Evolutionary conservation across 139 green algal genomes (phyloP).

Genomic region (Micromonas commoda): DNA sequence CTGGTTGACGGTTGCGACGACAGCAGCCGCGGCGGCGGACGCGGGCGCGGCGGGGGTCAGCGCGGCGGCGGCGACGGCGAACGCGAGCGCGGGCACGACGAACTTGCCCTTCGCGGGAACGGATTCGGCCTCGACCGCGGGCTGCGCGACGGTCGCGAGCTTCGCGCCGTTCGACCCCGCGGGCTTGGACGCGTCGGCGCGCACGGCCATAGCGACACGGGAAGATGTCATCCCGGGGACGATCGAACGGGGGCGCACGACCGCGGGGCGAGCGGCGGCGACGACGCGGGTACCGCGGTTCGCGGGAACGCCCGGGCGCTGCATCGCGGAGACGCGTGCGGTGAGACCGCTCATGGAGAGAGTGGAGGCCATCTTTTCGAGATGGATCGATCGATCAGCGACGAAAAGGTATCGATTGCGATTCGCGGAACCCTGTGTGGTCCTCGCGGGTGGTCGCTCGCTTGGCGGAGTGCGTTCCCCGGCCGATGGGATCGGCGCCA

Average conservation of each 20-base stretch:
- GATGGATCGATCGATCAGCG: too few species aligned
- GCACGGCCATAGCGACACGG: not conserved
- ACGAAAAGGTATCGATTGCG: too few species aligned
- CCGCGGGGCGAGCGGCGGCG: not conserved
- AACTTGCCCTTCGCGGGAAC: not conserved
- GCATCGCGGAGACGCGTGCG: not conserved
- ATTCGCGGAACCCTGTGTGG: too few species aligned
- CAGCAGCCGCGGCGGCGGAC: slow-evolving; percentile 10
- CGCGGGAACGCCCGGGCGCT: not conserved
- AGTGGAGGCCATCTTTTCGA: not conserved
- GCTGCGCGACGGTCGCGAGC: not conserved
- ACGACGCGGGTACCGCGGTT: not conserved
- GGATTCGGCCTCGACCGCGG: not conserved
- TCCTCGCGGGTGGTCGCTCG: too few species aligned
- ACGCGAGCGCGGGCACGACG: not conserved
- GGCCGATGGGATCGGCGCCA: too few species aligned
- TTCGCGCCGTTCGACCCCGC: not conserved
- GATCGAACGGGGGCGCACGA: not conserved
- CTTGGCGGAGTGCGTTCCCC: too few species aligned
- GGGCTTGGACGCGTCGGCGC: not conserved
- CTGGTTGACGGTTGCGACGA: not conserved
- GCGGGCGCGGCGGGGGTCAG: not conserved
- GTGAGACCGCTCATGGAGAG: not conserved
- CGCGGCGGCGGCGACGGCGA: not conserved
- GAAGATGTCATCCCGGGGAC: not conserved